Evolutionary conservation across 805 yeast species (phyloP), one percentile per base, ranked within the genome.

Genomic region (Candida anglica): DNA sequence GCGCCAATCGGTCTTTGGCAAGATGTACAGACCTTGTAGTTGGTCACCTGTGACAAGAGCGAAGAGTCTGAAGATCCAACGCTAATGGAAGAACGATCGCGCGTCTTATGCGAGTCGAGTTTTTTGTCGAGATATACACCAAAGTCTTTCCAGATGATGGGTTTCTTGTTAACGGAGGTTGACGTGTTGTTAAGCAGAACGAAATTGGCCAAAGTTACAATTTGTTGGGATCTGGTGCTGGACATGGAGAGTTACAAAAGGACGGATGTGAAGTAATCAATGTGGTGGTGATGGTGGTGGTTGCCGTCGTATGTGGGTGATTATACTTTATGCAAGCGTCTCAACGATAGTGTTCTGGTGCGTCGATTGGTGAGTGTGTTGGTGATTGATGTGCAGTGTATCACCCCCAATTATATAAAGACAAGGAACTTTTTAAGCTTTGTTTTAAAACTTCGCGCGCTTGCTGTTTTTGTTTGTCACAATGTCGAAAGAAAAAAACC

Each of bases 81-180:
- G 18, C 45, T 42, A 6, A 56, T 51, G 8, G 47, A 38, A 25
- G 46, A 39, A n/a, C 56, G 41, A 23, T 47, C 48, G 13, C 56
- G 46, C 33, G 57, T 53, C 30, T 47, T 43, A 29, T 41, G 49
- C 37, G 52, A 42, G 26, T 55, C 55, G 28, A 66, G 41, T 33
- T 62, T 62, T 40, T 60, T 63, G 40, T 66, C 73, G 32, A 66
- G 48, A 38, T 60, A 66, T 8, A 54, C 61, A 8, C 73, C 73
- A 35, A 66, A 58, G 27, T 66, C 73, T 45, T 66, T 66, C 73
- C 73, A 66, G 38, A 61, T 54, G 19, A 61, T 56, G 7, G 59
- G 52, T 36, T 58, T 54, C 27, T 47, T 47, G 33, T 32, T 32
- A 6, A 35, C 24, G 10, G 19, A 17, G 8, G 23, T 13, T n/a